Evolutionary conservation across 345 rosid species (phyloP).

Genomic region (Limnanthes douglasii): DNA sequence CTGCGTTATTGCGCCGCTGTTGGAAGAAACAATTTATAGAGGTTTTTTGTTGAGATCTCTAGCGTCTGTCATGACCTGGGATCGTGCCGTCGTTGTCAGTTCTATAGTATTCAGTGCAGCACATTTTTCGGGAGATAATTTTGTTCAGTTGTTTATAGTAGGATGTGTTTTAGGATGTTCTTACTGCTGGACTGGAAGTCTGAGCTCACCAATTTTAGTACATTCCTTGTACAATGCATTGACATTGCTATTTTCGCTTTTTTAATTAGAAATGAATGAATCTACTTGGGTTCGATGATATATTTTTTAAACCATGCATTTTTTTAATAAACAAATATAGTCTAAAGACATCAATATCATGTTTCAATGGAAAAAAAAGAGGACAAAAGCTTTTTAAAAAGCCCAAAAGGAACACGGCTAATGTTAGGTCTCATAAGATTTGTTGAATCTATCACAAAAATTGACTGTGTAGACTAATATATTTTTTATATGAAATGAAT

Average conservation of each 20-base stretch:
- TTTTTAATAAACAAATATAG: too few relatives aligned
- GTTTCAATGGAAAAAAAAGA: too few relatives aligned
- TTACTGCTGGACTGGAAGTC: conserved; percentile 68
- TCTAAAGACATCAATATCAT: too few relatives aligned
- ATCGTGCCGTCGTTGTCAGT: conserved; percentile 37
- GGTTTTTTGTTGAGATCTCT: conserved; percentile 60
- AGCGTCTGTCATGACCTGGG: conserved; percentile 42
- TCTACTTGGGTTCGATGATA: too few relatives aligned
- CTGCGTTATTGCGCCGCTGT: conserved; percentile 47
- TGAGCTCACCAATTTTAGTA: conserved; percentile 36
- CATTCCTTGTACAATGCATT: conserved; percentile 74
- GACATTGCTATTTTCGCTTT: conserved; percentile 20
- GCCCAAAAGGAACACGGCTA: too few relatives aligned
- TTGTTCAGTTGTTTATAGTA: conserved; percentile 44
- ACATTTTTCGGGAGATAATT: conserved; percentile 62
- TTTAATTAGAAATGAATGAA: too few relatives aligned
- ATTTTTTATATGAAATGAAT: too few relatives aligned
- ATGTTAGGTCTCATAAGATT: too few relatives aligned
- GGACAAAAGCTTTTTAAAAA: too few relatives aligned
- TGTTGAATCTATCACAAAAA: too few relatives aligned
- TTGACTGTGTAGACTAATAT: too few relatives aligned
- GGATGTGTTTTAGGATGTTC: conserved; percentile 58
- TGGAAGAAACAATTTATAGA: conserved; percentile 77
- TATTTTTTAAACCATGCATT: too few relatives aligned
- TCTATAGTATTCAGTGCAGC: conserved; percentile 58